These are phyloP conservation scores for Megacollybia marginata DNA, from an alignment of 768 basidiomycete species.

Conservation along the genomic window DNA sequence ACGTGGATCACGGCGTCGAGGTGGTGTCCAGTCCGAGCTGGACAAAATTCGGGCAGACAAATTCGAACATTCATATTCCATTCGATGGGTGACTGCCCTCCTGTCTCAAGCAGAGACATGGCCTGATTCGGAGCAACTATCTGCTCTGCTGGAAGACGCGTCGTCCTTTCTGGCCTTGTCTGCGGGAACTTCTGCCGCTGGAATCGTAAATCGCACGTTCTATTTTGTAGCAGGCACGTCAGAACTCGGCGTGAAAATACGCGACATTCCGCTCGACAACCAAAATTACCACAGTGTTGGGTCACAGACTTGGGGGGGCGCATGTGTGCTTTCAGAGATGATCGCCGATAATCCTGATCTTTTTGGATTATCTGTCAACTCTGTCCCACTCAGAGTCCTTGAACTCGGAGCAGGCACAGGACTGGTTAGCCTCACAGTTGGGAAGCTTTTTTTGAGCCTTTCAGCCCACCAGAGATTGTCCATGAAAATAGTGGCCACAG, in stretches of 20 bases:
- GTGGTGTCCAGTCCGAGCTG: neutral
- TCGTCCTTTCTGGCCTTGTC: constrained; percentile 58
- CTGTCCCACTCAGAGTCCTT: constrained; percentile 36
- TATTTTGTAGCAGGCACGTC: constrained; percentile 26
- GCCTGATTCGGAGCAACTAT: constrained; percentile 4
- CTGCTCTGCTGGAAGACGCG: constrained; percentile 38
- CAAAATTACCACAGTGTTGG: constrained; percentile 69
- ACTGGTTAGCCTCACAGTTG: constrained; percentile 58
- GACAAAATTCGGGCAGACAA: constrained; percentile 28
- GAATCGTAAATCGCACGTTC: constrained; percentile 46
- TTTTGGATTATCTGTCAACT: constrained; percentile 33
- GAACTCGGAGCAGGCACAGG: constrained; percentile 87
- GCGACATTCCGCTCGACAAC: constrained; percentile 64
- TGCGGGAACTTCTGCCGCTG: constrained; percentile 58
- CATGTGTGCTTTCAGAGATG: constrained; percentile 73
- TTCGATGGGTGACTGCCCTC: constrained; percentile 70
- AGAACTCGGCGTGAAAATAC: constrained; percentile 36
- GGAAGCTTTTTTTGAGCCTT: constrained; percentile 26
- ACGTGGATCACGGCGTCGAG: constrained; percentile 43
- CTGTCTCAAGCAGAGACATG: constrained; percentile 26
- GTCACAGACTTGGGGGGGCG: constrained; percentile 86
- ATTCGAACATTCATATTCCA: constrained; percentile 63
- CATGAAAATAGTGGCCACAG: constrained; percentile 54
- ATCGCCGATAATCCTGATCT: constrained; percentile 47
- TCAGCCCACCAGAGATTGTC: constrained; percentile 1